These are phyloP conservation scores for Colletotrichum sp. DNA, from an alignment of 2,329 filamentous ascomycete genomes.

Conservation along the genomic window DNA sequence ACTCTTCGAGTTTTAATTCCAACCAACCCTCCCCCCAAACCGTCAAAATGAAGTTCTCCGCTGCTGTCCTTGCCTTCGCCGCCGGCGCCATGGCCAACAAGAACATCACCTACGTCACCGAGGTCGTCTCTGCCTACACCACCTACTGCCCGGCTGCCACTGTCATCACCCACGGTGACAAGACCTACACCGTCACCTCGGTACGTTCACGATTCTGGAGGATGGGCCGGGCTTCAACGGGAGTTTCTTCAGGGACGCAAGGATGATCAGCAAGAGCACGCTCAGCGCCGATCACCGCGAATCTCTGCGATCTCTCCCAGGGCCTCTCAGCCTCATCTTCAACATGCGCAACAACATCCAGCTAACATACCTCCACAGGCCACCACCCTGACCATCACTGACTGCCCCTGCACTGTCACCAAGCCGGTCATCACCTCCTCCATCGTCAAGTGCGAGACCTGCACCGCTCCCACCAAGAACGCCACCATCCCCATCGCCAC, in stretches of 20 bases:
- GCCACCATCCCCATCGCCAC: slow-evolving; percentile 29
- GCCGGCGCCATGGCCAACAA: slow-evolving; percentile 47
- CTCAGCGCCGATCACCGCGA: neutral
- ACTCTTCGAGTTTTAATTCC: slow-evolving; percentile 33
- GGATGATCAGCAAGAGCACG: neutral
- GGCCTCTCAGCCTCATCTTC: neutral
- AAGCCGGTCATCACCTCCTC: slow-evolving; percentile 61
- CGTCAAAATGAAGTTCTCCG: slow-evolving; percentile 71
- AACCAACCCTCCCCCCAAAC: slow-evolving; percentile 42
- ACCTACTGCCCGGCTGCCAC: slow-evolving; percentile 77
- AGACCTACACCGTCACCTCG: slow-evolving; percentile 71
- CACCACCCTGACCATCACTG: slow-evolving; percentile 73
- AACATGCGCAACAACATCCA: slow-evolving; percentile 22
- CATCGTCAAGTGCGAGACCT: slow-evolving; percentile 58
- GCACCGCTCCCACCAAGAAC: slow-evolving; percentile 28
- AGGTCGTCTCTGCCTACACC: slow-evolving; percentile 69
- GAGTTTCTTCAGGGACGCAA: neutral
- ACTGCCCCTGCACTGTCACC: slow-evolving; percentile 74
- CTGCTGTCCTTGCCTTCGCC: slow-evolving; percentile 57
- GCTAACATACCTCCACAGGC: slow-evolving; percentile 45
- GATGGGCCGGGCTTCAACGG: slow-evolving; percentile 20
- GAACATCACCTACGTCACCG: slow-evolving; percentile 65
- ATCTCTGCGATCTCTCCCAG: neutral
- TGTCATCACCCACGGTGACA: slow-evolving; percentile 64
- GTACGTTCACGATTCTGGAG: neutral